Evolutionary conservation across 2,329 filamentous ascomycete genomes (phyloP), one percentile per base, ranked within the genome.

Genomic region (Neofusicoccum laricinum): DNA sequence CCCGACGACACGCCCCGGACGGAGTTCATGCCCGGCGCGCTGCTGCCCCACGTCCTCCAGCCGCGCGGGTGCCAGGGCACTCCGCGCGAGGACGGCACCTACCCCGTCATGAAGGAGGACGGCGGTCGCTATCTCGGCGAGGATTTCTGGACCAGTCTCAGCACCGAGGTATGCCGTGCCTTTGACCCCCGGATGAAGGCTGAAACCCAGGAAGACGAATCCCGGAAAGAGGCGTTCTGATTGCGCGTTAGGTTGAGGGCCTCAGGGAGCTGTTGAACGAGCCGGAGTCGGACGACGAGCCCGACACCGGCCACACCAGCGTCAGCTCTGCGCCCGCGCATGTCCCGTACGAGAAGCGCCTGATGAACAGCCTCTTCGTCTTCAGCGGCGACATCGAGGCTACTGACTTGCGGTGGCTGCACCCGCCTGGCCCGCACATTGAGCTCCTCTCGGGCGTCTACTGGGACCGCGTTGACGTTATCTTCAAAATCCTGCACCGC

Each of bases 361-460:
- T 75, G 2, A 61, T 76, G 51, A 64, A 64, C 63, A 64, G 51
- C 34, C 63, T 11, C 69, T 75, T 21, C 66, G 69, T 11, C 65
- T 57, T 32, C 67, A 68, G 1, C 64, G 40, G 48, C 57, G 68
- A n/a, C 53, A 45, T 64, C 10, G 63, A 64, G 4, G 50, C 67
- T 1, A 62, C 46, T 15, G 63, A 63, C 32, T 64, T 75, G 21
- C 66, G 67, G 14, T 74, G 77, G 2, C 68, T 87, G 0, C 88
- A 90, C 69, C 90, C 91, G 0, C 80, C 86, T 2, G 84, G 87
- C 0, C 82, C 86, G 12, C 86, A 91, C 36, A 85, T 90, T 25
- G 87, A 90, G 69, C 82, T 84, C 57, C 81, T 94, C 3, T 93
- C 90, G 90, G 88, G 92, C 72, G 79, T 86, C 11, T 93, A 89